Evolutionary conservation across 208 protist genomes (phyloP), one percentile per base, ranked within the genome.

Genomic region (Crithidia sp.): DNA sequence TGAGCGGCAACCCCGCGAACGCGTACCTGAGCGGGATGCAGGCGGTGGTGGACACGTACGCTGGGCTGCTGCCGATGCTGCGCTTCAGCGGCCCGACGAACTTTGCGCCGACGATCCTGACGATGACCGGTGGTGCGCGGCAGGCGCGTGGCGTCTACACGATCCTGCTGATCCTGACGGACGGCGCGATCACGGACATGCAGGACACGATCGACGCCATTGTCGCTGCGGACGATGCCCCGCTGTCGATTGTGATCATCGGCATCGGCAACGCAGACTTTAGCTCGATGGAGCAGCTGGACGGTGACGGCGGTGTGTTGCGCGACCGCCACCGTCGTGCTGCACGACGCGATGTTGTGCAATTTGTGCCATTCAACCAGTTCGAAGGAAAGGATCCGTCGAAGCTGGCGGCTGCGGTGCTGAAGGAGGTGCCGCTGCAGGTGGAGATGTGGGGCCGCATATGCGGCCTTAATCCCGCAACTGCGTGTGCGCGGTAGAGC

Each of bases 171-270:
- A 96, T 98, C 60, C 64, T 98, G 39, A 98, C 95, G 3, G 95
- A 98, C 69, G 95, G 95, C 45, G 87, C 84, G 12, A 97, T 96
- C 75, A 86, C 74, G 0, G 94, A 97, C 71, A 88, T 95, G 77
- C 68, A 90, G 40, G 75, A 83, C 40, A 95, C 90, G 13, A 87
- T 96, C 49, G 81, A 91, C 61, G 82, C 82, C 0, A 95, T 97
- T 54, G 81, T 97, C 13, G 74, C 49, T 9, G 84, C 90, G n/a
- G 90, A 90, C 17, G 60, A 82, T 14, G 77, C 88, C 19, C 95
- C 94, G 47, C 41, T 98, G n/a, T 91, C 85, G 7, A 95, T 98
- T 64, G 70, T 98, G 56, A 98, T 98, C 76, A 84, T 98, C 49
- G 95, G 96, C 56, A 82, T 98, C 47, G 96, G 96, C 37, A 76